Conservation (phyloP, 2,329 filamentous ascomycete species). For the Talaromyces sp. region DNA sequence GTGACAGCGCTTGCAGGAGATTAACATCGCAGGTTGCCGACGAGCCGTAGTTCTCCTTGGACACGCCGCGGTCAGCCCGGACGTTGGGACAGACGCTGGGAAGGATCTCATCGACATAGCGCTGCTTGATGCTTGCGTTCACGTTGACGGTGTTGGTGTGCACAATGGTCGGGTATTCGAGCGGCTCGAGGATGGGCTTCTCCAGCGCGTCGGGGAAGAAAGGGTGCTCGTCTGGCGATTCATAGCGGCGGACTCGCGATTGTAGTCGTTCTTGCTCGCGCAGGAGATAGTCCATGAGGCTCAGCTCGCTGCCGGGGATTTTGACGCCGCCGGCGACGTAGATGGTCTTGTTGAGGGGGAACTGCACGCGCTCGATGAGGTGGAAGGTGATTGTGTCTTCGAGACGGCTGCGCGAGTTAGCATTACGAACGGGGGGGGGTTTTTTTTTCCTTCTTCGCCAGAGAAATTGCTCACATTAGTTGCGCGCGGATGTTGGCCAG, state of each 20-base stretch:
- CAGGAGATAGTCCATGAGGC: conserved; percentile 92
- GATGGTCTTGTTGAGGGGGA: conserved; percentile 84
- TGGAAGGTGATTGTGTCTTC: conserved; percentile 98
- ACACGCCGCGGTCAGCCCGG: conserved; percentile 75
- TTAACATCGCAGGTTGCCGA: conserved; percentile 86
- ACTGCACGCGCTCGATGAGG: conserved; percentile 96
- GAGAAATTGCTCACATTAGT: conserved; percentile 64
- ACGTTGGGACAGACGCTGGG: conserved; percentile 73
- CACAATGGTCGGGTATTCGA: conserved; percentile 83
- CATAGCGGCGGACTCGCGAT: conserved; percentile 87
- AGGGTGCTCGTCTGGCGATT: conserved; percentile 94
- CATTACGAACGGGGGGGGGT: neutral
- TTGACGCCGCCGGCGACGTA: conserved; percentile 76
- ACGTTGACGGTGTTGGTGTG: conserved; percentile 87
- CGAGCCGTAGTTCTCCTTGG: conserved; percentile 92
- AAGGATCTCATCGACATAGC: conserved; percentile 79
- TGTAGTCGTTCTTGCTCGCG: conserved; percentile 85
- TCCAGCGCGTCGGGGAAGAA: conserved; percentile 86
- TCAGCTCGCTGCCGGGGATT: conserved; percentile 68
- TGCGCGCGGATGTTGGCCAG: conserved; percentile 89
- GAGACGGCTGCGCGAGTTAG: conserved; percentile 61
- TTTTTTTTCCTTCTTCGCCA: neutral
- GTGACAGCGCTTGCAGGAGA: conserved; percentile 82
- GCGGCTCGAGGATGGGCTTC: conserved; percentile 75
- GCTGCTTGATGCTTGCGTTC: conserved; percentile 78